Conservation (phyloP, 169 alveolate genomes). For the Plasmodium billcollinsi region DNA sequence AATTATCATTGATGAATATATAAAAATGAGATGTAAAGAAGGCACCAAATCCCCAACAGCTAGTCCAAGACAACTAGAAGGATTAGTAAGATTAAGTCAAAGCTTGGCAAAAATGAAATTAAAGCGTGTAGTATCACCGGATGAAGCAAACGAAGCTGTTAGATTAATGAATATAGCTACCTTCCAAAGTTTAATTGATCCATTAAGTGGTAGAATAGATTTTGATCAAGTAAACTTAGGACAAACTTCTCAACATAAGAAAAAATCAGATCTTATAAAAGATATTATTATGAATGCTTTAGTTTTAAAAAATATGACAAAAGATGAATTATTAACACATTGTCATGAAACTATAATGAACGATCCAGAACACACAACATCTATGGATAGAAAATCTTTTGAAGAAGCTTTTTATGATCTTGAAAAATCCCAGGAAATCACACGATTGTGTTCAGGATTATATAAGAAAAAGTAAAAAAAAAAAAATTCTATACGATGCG, state of each 20-base stretch:
- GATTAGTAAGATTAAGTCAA: constrained; percentile 97
- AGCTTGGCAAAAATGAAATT: constrained; percentile 97
- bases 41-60: constrained; percentile 93
- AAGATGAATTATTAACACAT: constrained; percentile 67
- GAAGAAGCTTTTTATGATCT: constrained; percentile 77
- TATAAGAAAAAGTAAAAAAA: constrained; percentile 56
- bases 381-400: constrained; percentile 75
- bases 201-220: constrained; percentile 97
- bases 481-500: neutral
- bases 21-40: constrained; percentile 92
- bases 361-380: constrained; percentile 22
- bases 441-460: constrained; percentile 67
- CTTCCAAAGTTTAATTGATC: constrained; percentile 98
- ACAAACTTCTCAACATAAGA: constrained; percentile 79
- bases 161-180: constrained; percentile 98
- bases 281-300: constrained; percentile 72
- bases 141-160: constrained; percentile 97
- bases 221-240: constrained; percentile 96
- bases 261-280: constrained; percentile 69
- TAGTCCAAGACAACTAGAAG: constrained; percentile 97
- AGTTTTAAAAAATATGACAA: constrained; percentile 65
- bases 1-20: constrained; percentile 90
- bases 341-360: constrained; percentile 74
- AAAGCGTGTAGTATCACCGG: constrained; percentile 89
- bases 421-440: constrained; percentile 72